Evolutionary conservation across 2,329 filamentous ascomycete genomes (phyloP), one percentile per base, ranked within the genome.

Genomic region (Ilyonectria sp.): DNA sequence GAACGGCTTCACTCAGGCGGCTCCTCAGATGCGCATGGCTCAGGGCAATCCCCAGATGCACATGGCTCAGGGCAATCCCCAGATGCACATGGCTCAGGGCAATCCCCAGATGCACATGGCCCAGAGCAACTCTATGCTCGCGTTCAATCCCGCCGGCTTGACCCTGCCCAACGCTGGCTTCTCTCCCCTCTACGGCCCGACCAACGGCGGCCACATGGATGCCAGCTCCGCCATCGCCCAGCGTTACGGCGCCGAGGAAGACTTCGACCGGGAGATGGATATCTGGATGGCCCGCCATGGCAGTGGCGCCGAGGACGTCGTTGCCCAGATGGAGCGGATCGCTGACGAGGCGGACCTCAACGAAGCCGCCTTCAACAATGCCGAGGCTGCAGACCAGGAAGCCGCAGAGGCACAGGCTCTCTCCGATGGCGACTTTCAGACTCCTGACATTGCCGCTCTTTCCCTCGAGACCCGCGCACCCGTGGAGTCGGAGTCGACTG

Each of bases 261-360:
- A 83, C n/a, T 83, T 84, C 37, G 78, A 83, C 55, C 69, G 78
- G 43, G 82, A 85, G 47, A 82, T 85, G 78, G 76, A 78, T 6
- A 75, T 74, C 26, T 85, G 83, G 83, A 81, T 84, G 78, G 76
- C 79, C 0, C 74, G 62, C 15, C 79, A 85, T 49, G 76, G 78
- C 21, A 65, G 66, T 4, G 70, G 71, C 9, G 74, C 72, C 6
- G 74, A 78, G 26, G 76, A 83, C 35, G 81, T 84, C 3, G 81
- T 84, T 56, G 81, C 81, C 21, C 79, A 80, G 60, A 84, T 85
- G 80, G 82, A 84, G 40, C 77, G 82, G 61, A 79, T 85, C 70
- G 82, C 83, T 6, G 77, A 76, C 13, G 81, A 84, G 61, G 73
- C 84, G 9, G 81, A 82, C 46, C 75, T 79, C 61, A 79, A 78